Conservation (phyloP, 495 filamentous ascomycete species). For the Lineolata rhizophorae region DNA sequence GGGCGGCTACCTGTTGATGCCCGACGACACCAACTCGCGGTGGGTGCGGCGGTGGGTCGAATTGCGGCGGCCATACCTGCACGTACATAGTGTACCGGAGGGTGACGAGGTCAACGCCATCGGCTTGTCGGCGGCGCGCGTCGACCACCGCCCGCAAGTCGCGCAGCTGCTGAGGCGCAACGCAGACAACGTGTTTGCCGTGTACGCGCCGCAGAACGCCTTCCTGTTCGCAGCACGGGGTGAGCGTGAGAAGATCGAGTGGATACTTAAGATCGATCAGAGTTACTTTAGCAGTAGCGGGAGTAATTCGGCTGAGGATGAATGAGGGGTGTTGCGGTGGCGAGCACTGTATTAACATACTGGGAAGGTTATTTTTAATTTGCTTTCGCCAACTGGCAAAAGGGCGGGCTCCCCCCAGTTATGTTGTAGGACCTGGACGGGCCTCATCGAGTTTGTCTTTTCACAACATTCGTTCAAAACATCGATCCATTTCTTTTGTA, state of each 20-base stretch:
- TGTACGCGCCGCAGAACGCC: slow-evolving; percentile 82
- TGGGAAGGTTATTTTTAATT: too few relatives aligned
- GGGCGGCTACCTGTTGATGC: slow-evolving; percentile 63
- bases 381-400: too few relatives aligned
- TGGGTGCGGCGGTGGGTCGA: slow-evolving; percentile 91
- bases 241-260: slow-evolving; percentile 79
- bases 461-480: too few relatives aligned
- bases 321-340: too few relatives aligned
- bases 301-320: too few relatives aligned
- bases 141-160: slow-evolving; percentile 77
- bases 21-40: slow-evolving; percentile 45
- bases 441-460: too few relatives aligned
- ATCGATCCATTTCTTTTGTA: too few relatives aligned
- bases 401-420: too few relatives aligned
- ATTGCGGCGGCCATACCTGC: slow-evolving; percentile 75
- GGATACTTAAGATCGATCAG: slow-evolving; percentile 65
- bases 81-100: slow-evolving; percentile 60
- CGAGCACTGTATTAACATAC: too few relatives aligned
- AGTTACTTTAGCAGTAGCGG: slow-evolving; percentile 29
- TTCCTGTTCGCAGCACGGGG: slow-evolving; percentile 80
- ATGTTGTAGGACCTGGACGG: too few relatives aligned
- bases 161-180: slow-evolving; percentile 42
- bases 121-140: slow-evolving; percentile 59
- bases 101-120: slow-evolving; percentile 83
- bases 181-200: slow-evolving; percentile 50